Percentiles rank a stretch among this genome's conserved stretches.
These are phyloP conservation scores for Ustilago crameri DNA, from an alignment of 1,284 basidiomycete genomes.

Conservation along the genomic window DNA sequence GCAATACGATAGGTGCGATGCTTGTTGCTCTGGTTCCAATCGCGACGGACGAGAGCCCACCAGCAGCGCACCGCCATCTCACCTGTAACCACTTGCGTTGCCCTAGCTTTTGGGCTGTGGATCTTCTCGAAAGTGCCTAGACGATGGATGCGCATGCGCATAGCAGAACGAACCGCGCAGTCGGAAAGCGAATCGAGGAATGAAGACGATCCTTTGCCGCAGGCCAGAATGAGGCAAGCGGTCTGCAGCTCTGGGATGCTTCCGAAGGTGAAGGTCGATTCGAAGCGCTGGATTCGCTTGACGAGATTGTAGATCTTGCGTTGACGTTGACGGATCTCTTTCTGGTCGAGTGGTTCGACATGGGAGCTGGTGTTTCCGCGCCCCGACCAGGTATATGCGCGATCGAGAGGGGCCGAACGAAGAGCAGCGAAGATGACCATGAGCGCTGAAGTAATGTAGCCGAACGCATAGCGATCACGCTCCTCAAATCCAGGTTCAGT, in stretches of 20 bases:
- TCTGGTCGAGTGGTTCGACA: constrained; percentile 25
- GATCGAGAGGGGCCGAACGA: constrained; percentile 28
- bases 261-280: constrained; percentile 23
- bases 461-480: constrained; percentile 27
- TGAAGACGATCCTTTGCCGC: constrained; percentile 24
- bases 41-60: constrained; percentile 40
- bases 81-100: constrained; percentile 11
- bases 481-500: constrained; percentile 25
- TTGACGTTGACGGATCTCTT: constrained; percentile 30
- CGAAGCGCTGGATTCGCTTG: constrained; percentile 36
- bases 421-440: constrained; percentile 40
- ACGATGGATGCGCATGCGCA: constrained; percentile 48
- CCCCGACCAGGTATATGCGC: constrained; percentile 17
- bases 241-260: constrained; percentile 33
- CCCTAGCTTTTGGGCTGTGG: constrained; percentile 6
- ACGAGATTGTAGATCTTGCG: constrained; percentile 30
- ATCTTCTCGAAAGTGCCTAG: constrained; percentile 24
- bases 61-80: constrained; percentile 45
- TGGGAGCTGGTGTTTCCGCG: constrained; percentile 4
- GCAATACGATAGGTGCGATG: constrained; percentile 35
- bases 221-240: constrained; percentile 30
- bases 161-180: constrained; percentile 36
- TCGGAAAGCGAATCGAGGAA: constrained; percentile 34
- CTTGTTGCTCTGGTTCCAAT: constrained; percentile 37
- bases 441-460: constrained; percentile 29